Evolutionary conservation across 495 filamentous ascomycete genomes (phyloP).

Genomic region (Daldinia loculata): DNA sequence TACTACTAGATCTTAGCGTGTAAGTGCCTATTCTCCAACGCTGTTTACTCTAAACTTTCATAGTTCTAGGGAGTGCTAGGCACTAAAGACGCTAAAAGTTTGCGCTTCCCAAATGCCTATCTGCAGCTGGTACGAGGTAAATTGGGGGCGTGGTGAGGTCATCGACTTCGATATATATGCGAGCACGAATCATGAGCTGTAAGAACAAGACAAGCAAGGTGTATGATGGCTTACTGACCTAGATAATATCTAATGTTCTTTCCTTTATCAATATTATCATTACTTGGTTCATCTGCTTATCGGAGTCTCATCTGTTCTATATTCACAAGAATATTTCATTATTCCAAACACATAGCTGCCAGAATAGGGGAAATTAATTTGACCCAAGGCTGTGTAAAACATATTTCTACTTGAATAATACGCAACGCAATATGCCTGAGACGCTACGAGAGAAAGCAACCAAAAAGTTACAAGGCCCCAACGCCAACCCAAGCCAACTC

Average conservation of each 20-base stretch:
- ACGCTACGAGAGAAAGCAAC: conserved; percentile 49
- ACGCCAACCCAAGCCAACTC: conserved; percentile 54
- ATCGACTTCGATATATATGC: conserved; percentile 38
- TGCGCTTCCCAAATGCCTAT: neutral
- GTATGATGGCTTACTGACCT: neutral
- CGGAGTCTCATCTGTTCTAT: neutral
- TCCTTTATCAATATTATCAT: conserved; percentile 3
- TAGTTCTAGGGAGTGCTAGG: neutral
- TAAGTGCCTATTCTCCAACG: neutral
- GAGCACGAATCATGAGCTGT: conserved; percentile 32
- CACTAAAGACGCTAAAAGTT: neutral
- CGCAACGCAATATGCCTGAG: conserved; percentile 36
- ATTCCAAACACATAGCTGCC: neutral
- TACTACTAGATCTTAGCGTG: neutral
- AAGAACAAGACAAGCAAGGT: conserved; percentile 2
- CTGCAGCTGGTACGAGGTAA: neutral
- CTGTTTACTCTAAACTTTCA: neutral
- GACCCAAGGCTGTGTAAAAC: neutral
- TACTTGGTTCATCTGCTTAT: neutral
- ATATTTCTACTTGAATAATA: neutral
- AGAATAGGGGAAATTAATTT: neutral
- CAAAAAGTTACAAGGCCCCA: conserved; percentile 48
- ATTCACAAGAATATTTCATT: neutral
- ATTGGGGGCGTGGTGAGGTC: conserved; percentile 35
- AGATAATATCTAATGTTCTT: conserved; percentile 12